Percentiles rank a stretch among this genome's conserved stretches.
Evolutionary conservation across 2,329 filamentous ascomycete species (phyloP).

Genomic region (Bipolaris gigantea): DNA sequence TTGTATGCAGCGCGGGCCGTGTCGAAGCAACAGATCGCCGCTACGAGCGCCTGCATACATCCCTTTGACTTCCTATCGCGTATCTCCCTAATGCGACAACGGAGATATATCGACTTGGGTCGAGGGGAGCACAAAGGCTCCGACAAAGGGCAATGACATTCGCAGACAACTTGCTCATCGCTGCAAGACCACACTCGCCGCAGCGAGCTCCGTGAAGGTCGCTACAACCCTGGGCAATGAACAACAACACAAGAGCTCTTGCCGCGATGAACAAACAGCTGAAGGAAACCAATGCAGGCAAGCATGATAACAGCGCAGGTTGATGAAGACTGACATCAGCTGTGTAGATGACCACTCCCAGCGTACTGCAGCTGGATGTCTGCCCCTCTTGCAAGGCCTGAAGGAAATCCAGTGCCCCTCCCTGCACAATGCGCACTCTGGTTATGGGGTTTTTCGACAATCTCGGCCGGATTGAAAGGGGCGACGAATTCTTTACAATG

Average conservation of each 20-base stretch:
- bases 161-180: neutral
- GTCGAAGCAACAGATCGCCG: neutral
- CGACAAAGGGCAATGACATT: neutral
- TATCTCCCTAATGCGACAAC: neutral
- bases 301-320: neutral
- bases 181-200: neutral
- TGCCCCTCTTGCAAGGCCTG: constrained; percentile 1
- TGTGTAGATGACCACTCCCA: neutral
- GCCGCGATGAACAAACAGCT: neutral
- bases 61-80: neutral
- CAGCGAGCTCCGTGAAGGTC: neutral
- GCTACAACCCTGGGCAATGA: neutral
- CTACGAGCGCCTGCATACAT: neutral
- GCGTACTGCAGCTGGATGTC: neutral
- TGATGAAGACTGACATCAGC: neutral
- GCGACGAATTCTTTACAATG: neutral
- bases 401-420: neutral
- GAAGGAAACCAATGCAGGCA: neutral
- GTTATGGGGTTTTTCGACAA: neutral
- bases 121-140: too few species aligned
- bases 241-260: neutral
- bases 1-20: neutral
- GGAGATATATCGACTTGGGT: neutral
- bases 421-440: neutral
- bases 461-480: neutral